Conservation (phyloP, 23 red algal genomes). For the Agarophyton chilense region DNA sequence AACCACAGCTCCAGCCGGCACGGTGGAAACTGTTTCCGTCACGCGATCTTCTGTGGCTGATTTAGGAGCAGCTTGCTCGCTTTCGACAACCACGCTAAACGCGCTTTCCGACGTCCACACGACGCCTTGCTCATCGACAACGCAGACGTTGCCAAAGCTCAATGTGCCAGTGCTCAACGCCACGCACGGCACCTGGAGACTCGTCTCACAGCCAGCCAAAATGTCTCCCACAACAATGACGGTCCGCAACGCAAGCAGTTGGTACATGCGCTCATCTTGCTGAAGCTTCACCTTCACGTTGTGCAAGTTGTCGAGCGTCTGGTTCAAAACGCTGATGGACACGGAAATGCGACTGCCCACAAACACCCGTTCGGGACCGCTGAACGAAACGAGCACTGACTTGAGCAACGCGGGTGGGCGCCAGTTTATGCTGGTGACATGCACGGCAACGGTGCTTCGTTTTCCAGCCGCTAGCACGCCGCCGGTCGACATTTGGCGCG, state of each 20-base stretch:
- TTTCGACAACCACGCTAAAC: conserved; percentile 15
- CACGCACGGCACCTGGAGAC: conserved; percentile 56
- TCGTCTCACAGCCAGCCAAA: conserved; percentile 18
- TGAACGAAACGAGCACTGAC: conserved; percentile 34
- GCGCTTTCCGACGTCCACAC: conserved; percentile 30
- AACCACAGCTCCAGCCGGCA: background rate
- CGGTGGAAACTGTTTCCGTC: background rate
- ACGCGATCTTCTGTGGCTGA: background rate
- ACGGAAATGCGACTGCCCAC: conserved; percentile 29
- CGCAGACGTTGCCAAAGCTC: conserved; percentile 26
- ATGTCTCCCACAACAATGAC: conserved; percentile 43
- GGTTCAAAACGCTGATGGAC: conserved; percentile 42
- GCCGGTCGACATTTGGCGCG: conserved; percentile 46
- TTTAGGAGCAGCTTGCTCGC: background rate
- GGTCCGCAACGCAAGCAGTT: conserved; percentile 55
- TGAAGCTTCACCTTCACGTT: conserved; percentile 35
- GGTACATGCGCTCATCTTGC: background rate
- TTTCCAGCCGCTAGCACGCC: conserved; percentile 62
- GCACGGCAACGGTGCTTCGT: conserved; percentile 55
- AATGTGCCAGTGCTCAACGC: conserved; percentile 29
- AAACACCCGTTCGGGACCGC: background rate
- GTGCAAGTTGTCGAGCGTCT: conserved; percentile 26
- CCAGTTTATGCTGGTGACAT: conserved; percentile 42
- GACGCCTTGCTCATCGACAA: background rate
- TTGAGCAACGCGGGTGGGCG: conserved; percentile 18